Evolutionary conservation across 352 stramenopile genomes (phyloP), one percentile per base, ranked within the genome.

Genomic region (Globisporangium nunn): DNA sequence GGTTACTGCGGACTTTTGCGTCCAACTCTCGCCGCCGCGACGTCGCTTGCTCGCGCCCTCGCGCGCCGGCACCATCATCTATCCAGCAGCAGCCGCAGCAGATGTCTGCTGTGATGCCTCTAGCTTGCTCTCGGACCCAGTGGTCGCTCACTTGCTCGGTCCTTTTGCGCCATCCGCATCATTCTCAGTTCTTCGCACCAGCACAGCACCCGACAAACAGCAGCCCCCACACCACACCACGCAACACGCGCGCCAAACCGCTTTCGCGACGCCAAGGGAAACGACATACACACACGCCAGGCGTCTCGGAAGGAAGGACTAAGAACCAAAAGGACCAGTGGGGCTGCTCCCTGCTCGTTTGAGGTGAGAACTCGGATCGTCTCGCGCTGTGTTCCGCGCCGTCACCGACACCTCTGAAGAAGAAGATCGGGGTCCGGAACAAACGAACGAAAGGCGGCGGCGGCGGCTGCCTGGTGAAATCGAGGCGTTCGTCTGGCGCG

Each of bases 401-500:
- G 37, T 41, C 37, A 41, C 37, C 37, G 37, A 41, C 37, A 12
- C 11, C 37, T 41, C 37, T 41, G 37, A 41, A 41, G 35, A 40
- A 40, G 37, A 37, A 37, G 31, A 8, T 17, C 17, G 11, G 37
- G 37, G 11, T 17, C 37, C 10, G 37, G 37, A 48, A 29, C 17
- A 30, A 48, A 48, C 43, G 43, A 48, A 48, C 43, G 43, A 48
- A 48, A 4, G 2, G 12, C 39, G 11, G 39, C 10, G 35, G 35
- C 35, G 35, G 45, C 30, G 15, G 18, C 28, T 51, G n/a, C 6
- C 29, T 45, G 17, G 48, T 55, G 56, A 61, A 48, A 55, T 39
- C 47, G 11, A 33, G 23, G 23, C 15, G 39, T 61, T 61, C 30
- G 56, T 56, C 56, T 54, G 58, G 58, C 58, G 58, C 58, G 58